Evolutionary conservation across 345 rosid genomes (phyloP).

Genomic region (Firmiana major): DNA sequence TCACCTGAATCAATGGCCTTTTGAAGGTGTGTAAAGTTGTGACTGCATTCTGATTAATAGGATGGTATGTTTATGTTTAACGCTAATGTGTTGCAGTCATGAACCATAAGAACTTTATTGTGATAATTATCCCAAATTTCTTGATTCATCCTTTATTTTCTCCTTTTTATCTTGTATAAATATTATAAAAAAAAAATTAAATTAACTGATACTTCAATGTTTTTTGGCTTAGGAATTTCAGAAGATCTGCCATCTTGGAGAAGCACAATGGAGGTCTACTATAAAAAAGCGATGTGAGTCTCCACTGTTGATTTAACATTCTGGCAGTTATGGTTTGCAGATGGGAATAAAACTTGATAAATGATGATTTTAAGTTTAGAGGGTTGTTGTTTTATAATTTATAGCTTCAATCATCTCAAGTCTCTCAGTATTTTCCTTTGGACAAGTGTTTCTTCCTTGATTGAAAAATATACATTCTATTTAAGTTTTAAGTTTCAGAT

Average conservation of each 20-base stretch:
- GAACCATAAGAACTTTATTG: not conserved
- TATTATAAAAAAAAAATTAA: not conserved
- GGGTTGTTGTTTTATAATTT: not conserved
- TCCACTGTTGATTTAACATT: not conserved
- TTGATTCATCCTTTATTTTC: not conserved
- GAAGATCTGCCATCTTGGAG: slow-evolving; percentile 68
- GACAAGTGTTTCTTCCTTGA: not conserved
- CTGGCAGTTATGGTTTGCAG: not conserved
- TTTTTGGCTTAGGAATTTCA: slow-evolving; percentile 29
- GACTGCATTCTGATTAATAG: not conserved
- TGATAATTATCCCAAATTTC: not conserved
- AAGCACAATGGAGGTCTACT: slow-evolving; percentile 50
- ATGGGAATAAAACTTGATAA: not conserved
- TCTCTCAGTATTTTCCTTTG: not conserved
- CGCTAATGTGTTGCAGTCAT: not conserved
- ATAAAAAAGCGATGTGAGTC: slow-evolving; percentile 45
- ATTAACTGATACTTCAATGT: not conserved
- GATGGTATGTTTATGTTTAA: not conserved
- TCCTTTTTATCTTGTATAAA: not conserved
- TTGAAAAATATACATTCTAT: not conserved
- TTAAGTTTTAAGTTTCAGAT: too few species aligned
- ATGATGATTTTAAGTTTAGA: not conserved
- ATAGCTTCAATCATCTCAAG: not conserved
- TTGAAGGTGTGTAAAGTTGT: slow-evolving; percentile 33
- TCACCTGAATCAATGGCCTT: slow-evolving; percentile 71